Evolutionary conservation across 768 basidiomycete genomes (phyloP), one percentile per base, ranked within the genome.

Genomic region (Boletellus ananas): DNA sequence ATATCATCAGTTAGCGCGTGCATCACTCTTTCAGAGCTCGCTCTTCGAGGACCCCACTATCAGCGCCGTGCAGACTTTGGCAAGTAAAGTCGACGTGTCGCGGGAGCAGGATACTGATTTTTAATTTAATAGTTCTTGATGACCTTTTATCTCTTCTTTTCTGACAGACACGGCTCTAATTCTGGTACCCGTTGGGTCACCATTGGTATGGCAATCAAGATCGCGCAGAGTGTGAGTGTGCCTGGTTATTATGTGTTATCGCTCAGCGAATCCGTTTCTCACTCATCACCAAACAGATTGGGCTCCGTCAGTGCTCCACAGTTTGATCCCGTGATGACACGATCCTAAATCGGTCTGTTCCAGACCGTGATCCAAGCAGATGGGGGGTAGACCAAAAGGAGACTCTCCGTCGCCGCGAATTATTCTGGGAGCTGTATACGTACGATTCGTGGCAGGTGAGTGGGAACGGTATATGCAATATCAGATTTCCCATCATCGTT

Each of bases 21-120:
- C 84, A 2, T 74, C 84, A 1, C 70, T 86, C 17, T 85, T 85
- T 67, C 76, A 81, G 44, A 73, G 74, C 51, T 79, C 80, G 1
- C 75, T 86, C 41, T 81, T 86, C 54, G 83, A 86, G 55, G 79
- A 82, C 34, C 84, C 84, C 16, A 85, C 84, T 0, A 72, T 85
- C 44, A 79, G 75, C 55, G 80, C 84, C 31, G 81, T 86, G 29
- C 84, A 86, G 61, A 75, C 84, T 29, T 63, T 86, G 69, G 84
- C 81, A 66, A 57, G 81, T 71, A 39, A 42, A 20, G 0, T 45
- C 37, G 8, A 41, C 14, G 8, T 10, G 25, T 56, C 27, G 18
- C 16, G 2, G 3, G 35, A 72, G 76, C 52, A 70, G 69, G 47
- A 73, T 41, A 12, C 51, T 67, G 31, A 63, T 33, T 4, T 23